Evolutionary conservation across 352 stramenopile genomes (phyloP).

Genomic region (Chrysophaeum taylorii): DNA sequence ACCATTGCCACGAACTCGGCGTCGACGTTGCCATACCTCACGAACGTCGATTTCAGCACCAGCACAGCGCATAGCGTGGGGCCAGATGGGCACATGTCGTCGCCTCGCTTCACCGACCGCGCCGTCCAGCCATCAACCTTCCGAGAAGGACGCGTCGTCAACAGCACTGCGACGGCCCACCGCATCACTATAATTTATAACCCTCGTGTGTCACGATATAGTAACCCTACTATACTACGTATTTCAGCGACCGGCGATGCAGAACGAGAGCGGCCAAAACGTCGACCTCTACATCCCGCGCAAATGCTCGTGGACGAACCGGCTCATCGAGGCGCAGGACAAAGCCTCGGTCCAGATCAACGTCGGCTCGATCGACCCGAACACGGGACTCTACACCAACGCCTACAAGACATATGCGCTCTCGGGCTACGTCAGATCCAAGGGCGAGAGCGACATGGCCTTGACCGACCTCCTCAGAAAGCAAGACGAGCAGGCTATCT

Average conservation of each 20-base stretch:
- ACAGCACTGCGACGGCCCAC: neutral
- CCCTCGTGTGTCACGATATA: no score
- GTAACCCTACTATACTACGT: no score
- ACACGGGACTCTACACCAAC: slow-evolving; percentile 6
- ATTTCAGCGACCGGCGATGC: no score
- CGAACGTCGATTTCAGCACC: neutral
- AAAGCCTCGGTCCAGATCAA: slow-evolving; percentile 14
- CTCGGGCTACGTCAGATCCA: slow-evolving; percentile 1
- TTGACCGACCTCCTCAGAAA: slow-evolving; percentile 4
- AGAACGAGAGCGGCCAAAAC: neutral
- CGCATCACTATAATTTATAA: no score
- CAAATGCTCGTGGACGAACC: slow-evolving; percentile 9
- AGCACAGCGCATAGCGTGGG: neutral
- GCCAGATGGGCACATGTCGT: neutral
- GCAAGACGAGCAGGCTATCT: neutral
- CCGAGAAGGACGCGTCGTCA: neutral
- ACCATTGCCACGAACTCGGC: slow-evolving; percentile 1
- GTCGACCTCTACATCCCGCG: slow-evolving; percentile 16
- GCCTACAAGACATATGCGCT: slow-evolving; percentile 10
- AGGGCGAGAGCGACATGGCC: slow-evolving; percentile 11
- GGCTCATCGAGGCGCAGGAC: slow-evolving; percentile 1
- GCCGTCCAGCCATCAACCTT: neutral
- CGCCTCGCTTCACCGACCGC: neutral
- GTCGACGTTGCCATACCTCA: neutral
- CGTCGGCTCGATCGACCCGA: slow-evolving; percentile 14